Evolutionary conservation across 306 rosid genomes (phyloP), one percentile per base, ranked within the genome.

Genomic region (Lupinus albus): DNA sequence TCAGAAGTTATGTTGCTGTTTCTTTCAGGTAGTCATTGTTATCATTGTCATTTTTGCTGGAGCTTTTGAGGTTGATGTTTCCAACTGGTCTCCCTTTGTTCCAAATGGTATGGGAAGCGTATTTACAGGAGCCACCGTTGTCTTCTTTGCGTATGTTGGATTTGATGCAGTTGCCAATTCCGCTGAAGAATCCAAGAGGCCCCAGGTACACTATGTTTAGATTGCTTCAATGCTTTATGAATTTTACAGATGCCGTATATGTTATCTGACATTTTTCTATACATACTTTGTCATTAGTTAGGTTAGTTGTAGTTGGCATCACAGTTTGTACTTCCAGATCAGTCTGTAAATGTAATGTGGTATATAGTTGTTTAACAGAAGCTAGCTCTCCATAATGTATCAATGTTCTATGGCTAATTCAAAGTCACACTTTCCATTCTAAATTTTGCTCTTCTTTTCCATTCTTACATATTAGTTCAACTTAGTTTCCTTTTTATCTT

Each of bases 81-180:
- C 99, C 72, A 94, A 94, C 71, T 94, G 97, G 99, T 83, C 96
- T 68, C 99, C 99, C 60, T 94, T 94, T 82, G 87, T 85, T 79
- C 99, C 99, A 64, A 78, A 83, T 81, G 99, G 97, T 73, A 13
- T 79, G 3, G 76, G 83, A 72, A 48, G 80, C 53, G 80, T 90
- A 69, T 84, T 90, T 71, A 90, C 96, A 0, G 99, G 99, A 76
- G 99, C 99, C 35, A 94, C 99, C 4, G 92, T 90, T 53, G 99
- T 93, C 36, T 93, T 93, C 76, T 93, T 93, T 80, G 96, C 99
- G 33, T 93, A 93, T 73, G 96, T 94, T 79, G 99, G 99, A 50
- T 94, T 94, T 80, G 99, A 94, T 78, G 99, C 99, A 14, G 97
- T 94, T 85, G 99, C 99, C 33, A 94, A 94, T 85, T 94, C 99